phyloP scores from a whole-genome alignment of 2,329 filamentous ascomycete genomes.

The Bisporella sp. region DNA sequence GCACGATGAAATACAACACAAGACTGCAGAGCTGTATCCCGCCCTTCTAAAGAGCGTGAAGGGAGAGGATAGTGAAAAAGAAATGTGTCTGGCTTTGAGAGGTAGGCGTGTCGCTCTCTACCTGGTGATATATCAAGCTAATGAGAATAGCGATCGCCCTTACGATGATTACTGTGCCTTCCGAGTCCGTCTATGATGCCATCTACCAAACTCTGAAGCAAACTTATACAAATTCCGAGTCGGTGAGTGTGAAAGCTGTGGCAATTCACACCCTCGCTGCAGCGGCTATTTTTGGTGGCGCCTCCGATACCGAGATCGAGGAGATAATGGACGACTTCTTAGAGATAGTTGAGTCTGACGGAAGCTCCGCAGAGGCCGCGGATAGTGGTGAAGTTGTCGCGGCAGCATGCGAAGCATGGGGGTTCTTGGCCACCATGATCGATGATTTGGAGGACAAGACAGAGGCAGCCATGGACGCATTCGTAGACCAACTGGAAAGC shows the following conservation, averaged over 20 bases:
- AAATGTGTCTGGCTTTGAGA: conserved; percentile 56
- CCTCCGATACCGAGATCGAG: conserved; percentile 51
- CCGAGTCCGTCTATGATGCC: conserved; percentile 53
- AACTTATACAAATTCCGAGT: conserved; percentile 53
- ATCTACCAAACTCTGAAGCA: conserved; percentile 49
- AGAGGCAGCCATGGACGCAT: conserved; percentile 57
- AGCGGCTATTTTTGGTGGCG: conserved; percentile 58
- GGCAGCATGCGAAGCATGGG: conserved; percentile 63
- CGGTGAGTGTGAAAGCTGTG: conserved; percentile 49
- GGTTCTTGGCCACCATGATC: conserved; percentile 57
- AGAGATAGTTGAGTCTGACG: conserved; percentile 63
- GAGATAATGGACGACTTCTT: conserved; percentile 60
- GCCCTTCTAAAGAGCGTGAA: conserved; percentile 59
- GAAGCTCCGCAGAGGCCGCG: conserved; percentile 52
- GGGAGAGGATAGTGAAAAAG: conserved; percentile 53
- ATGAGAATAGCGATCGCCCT: conserved; percentile 46
- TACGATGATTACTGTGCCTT: conserved; percentile 54
- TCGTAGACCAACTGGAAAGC: conserved; percentile 64
- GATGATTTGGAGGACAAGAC: conserved; percentile 59
- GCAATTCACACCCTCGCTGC: conserved; percentile 59
- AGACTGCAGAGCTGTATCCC: conserved; percentile 47
- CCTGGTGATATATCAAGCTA: background rate
- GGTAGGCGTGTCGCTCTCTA: conserved; percentile 27
- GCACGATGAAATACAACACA: conserved; percentile 48
- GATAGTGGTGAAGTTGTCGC: conserved; percentile 56